Conservation (phyloP, 176 grass and related monocot species). For the Panicum miliaceum region DNA sequence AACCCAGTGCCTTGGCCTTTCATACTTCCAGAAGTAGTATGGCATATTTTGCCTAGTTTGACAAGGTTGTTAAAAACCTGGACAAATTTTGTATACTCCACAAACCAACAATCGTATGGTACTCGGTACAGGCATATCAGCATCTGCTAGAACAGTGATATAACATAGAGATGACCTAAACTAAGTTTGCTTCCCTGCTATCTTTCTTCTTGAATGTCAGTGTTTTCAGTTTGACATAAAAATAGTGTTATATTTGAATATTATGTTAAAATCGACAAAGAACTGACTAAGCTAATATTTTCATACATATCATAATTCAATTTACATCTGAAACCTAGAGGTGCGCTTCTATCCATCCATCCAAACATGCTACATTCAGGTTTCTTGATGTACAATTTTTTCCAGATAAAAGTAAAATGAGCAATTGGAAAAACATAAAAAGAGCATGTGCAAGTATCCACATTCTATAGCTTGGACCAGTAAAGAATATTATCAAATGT, state of each 20-base stretch:
- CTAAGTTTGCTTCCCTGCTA: conserved; percentile 11
- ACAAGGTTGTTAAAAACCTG: neutral
- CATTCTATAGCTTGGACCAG: neutral
- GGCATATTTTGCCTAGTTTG: neutral
- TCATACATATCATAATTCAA: neutral
- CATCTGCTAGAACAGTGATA: neutral
- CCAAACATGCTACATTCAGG: neutral
- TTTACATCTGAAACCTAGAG: neutral
- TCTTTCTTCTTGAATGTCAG: conserved; percentile 17
- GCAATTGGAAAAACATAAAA: conserved; percentile 4
- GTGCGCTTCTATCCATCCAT: neutral
- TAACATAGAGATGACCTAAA: neutral
- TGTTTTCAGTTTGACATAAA: conserved; percentile 5
- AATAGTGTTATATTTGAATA: neutral
- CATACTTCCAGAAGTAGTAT: neutral
- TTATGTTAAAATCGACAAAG: neutral
- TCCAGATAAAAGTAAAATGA: too few species aligned
- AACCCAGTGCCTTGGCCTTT: neutral
- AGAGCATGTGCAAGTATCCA: neutral
- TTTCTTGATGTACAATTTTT: conserved; percentile 1
- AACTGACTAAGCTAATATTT: neutral
- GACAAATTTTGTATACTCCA: neutral
- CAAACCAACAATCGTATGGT: conserved; percentile 30
- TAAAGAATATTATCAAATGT: neutral
- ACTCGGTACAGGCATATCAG: conserved; percentile 24